Evolutionary conservation across 1,284 basidiomycete species (phyloP).

Genomic region (Cryptococcus floricola): DNA sequence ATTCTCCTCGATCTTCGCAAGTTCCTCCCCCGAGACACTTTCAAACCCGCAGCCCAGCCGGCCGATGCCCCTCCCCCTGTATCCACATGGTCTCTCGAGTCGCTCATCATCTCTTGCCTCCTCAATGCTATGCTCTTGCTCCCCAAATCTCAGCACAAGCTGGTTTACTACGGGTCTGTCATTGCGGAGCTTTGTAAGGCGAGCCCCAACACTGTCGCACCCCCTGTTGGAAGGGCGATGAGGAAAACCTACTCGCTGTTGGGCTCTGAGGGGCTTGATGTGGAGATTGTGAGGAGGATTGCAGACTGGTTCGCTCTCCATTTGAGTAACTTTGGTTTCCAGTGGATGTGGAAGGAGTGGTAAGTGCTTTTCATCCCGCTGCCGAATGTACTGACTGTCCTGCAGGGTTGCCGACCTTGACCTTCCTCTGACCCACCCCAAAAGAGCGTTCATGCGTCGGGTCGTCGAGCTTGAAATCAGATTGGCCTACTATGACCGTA

Average conservation of each 20-base stretch:
- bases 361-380: constrained; percentile 47
- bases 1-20: constrained; percentile 82
- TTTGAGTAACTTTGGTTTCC: constrained; percentile 96
- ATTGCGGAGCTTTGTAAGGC: constrained; percentile 93
- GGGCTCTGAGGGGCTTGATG: constrained; percentile 70
- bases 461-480: constrained; percentile 87
- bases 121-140: constrained; percentile 72
- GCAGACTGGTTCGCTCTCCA: constrained; percentile 95
- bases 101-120: constrained; percentile 54
- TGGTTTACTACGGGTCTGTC: constrained; percentile 81
- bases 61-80: constrained; percentile 24
- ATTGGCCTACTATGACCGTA: constrained; percentile 88
- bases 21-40: constrained; percentile 78
- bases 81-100: constrained; percentile 45
- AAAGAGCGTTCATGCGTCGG: constrained; percentile 79
- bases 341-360: constrained; percentile 99
- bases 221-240: constrained; percentile 92
- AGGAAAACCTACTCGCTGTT: constrained; percentile 74
- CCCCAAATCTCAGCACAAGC: constrained; percentile 70
- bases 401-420: constrained; percentile 78
- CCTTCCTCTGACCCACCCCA: constrained; percentile 71
- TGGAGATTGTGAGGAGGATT: constrained; percentile 73
- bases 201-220: constrained; percentile 85
- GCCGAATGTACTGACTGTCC: neutral
- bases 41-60: constrained; percentile 49